Conservation (phyloP, 2,329 filamentous ascomycete genomes). For the Ceratocystis harringtonii region DNA sequence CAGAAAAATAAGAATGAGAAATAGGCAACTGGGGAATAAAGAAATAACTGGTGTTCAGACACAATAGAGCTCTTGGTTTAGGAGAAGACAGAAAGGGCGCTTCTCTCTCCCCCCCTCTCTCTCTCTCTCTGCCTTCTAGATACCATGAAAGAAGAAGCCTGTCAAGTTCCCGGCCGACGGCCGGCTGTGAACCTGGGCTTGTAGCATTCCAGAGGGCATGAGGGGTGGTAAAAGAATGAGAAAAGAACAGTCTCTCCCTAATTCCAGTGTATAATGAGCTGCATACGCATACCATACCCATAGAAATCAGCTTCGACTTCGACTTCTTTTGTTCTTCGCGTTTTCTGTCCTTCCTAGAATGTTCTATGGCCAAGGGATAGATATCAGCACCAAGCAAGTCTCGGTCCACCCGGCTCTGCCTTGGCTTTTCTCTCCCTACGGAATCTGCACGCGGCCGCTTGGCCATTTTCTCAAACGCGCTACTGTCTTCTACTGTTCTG, state of each 20-base stretch:
- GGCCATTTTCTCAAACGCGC: background rate
- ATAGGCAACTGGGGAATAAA: too few relatives aligned
- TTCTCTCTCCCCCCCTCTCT: background rate
- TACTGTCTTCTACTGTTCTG: background rate
- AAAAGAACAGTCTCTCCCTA: background rate
- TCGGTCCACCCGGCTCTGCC: background rate
- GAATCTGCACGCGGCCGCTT: background rate
- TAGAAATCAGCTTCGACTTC: background rate
- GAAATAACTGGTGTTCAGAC: too few relatives aligned
- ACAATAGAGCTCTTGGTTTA: background rate
- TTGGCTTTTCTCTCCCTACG: background rate
- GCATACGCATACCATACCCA: background rate
- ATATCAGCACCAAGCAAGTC: too few relatives aligned
- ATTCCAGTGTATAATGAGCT: background rate
- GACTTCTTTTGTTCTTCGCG: background rate
- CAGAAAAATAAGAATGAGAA: background rate
- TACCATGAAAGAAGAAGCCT: background rate
- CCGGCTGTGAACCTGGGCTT: background rate
- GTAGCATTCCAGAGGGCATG: background rate
- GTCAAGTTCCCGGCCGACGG: background rate
- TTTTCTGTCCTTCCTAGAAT: background rate
- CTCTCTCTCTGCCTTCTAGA: background rate
- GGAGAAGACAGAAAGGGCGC: background rate
- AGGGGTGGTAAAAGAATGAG: background rate
- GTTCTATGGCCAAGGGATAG: background rate